Conservation (phyloP, 306 rosid species). For the Ammopiptanthus mongolicus region DNA sequence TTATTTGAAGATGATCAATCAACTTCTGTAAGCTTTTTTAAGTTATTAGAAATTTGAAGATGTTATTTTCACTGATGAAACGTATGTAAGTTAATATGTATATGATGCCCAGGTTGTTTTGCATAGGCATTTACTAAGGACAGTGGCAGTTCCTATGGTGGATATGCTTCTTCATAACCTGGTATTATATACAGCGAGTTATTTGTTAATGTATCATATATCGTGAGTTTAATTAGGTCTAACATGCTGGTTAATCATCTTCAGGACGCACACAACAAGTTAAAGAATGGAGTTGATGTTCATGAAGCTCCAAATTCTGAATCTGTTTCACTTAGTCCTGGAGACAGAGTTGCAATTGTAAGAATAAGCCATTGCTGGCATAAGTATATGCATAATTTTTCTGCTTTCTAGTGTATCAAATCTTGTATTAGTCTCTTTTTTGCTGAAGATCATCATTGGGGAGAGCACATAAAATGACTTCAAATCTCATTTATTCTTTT, state of each 20-base stretch:
- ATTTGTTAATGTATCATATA: not conserved
- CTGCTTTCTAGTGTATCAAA: not conserved
- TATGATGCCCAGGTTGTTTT: slow-evolving; percentile 69
- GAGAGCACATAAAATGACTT: slow-evolving; percentile 13
- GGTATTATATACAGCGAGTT: slow-evolving; percentile 41
- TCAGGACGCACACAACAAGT: slow-evolving; percentile 80
- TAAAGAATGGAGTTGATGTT: slow-evolving; percentile 78
- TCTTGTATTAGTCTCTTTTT: not conserved
- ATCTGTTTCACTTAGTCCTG: slow-evolving; percentile 47
- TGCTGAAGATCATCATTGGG: slow-evolving; percentile 13
- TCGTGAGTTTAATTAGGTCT: slow-evolving; percentile 10
- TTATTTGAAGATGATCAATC: slow-evolving; percentile 94
- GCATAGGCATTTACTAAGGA: slow-evolving; percentile 93
- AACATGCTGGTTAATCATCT: slow-evolving; percentile 13
- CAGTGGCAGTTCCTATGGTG: slow-evolving; percentile 66
- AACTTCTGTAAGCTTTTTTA: slow-evolving; percentile 61
- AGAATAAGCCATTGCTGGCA: slow-evolving; percentile 24
- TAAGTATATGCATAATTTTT: not conserved
- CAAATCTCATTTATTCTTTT: slow-evolving; percentile 12
- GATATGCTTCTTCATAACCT: slow-evolving; percentile 64
- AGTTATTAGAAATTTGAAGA: slow-evolving; percentile 15
- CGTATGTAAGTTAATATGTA: slow-evolving; percentile 21
- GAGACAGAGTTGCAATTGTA: slow-evolving; percentile 82
- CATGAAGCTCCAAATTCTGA: slow-evolving; percentile 57
- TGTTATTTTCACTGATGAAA: slow-evolving; percentile 21